These are phyloP conservation scores for Trypanosoma caninum DNA, from an alignment of 208 protist genomes.

Conservation along the genomic window DNA sequence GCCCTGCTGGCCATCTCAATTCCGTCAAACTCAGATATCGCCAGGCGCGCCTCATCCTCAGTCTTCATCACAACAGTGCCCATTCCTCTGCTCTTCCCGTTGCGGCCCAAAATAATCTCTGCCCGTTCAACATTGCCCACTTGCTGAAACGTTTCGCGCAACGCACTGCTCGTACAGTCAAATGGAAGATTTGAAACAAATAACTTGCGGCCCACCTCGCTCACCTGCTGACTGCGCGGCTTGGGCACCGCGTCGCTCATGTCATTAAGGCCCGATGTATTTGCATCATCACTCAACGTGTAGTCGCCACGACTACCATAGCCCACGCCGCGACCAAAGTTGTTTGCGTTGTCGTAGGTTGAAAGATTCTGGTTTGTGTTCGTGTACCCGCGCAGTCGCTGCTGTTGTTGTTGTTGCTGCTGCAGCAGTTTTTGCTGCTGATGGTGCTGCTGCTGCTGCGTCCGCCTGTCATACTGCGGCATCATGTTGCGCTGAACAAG, in stretches of 20 bases:
- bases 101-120: conserved; percentile 65
- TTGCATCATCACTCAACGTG: conserved; percentile 17
- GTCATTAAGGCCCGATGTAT: conserved; percentile 22
- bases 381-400: conserved; percentile 19
- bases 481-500: conserved; percentile 79
- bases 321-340: conserved; percentile 15
- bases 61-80: conserved; percentile 78
- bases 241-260: conserved; percentile 51
- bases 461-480: conserved; percentile 35
- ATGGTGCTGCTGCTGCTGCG: conserved; percentile 20
- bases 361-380: neutral
- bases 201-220: conserved; percentile 61
- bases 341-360: conserved; percentile 28
- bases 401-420: conserved; percentile 17
- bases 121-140: conserved; percentile 73
- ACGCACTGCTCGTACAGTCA: conserved; percentile 62
- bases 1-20: conserved; percentile 81
- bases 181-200: conserved; percentile 86
- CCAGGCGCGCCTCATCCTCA: conserved; percentile 55
- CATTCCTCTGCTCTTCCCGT: conserved; percentile 73
- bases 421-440: conserved; percentile 18
- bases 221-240: conserved; percentile 74
- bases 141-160: conserved; percentile 82
- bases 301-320: conserved; percentile 24
- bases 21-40: conserved; percentile 81